These are phyloP conservation scores for Mycena olivaceomarginata DNA, from an alignment of 768 basidiomycete genomes.

Conservation along the genomic window DNA sequence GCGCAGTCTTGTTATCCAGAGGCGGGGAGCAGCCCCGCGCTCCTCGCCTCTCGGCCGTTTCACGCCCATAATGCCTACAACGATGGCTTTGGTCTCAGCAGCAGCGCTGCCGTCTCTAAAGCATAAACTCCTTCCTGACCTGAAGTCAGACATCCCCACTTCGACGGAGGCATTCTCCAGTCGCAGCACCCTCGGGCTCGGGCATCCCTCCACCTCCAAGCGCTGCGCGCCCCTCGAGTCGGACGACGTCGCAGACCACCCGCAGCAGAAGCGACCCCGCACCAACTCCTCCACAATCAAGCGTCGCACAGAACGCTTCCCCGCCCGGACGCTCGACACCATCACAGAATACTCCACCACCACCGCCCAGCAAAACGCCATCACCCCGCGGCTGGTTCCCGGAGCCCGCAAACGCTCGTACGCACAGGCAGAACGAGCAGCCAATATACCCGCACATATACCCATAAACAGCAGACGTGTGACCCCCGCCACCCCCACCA, in stretches of 20 bases:
- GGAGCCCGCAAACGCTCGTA: conserved; percentile 19
- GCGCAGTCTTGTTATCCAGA: not conserved
- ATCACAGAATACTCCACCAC: conserved; percentile 10
- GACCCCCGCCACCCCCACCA: conserved; percentile 6
- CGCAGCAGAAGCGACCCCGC: not conserved
- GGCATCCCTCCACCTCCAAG: conserved; percentile 29
- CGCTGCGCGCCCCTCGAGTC: conserved; percentile 10
- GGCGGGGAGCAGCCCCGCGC: not conserved
- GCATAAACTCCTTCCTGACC: not conserved
- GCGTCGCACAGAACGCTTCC: conserved; percentile 16
- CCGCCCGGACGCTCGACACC: not conserved
- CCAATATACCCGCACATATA: not conserved
- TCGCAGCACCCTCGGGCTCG: conserved; percentile 23
- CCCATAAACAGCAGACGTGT: conserved; percentile 14
- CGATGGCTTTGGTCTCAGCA: too few species aligned
- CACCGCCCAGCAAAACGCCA: not conserved
- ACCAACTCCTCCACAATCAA: conserved; percentile 31
- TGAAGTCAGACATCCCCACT: not conserved
- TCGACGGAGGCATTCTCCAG: not conserved
- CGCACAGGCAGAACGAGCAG: not conserved
- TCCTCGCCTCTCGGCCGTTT: not conserved
- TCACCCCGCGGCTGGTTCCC: not conserved
- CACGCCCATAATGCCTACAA: not conserved
- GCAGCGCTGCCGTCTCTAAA: not conserved
- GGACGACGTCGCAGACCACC: not conserved